Base-by-base conservation (phyloP, 257 asterid genomes). In the Capsicum chinense region DNA sequence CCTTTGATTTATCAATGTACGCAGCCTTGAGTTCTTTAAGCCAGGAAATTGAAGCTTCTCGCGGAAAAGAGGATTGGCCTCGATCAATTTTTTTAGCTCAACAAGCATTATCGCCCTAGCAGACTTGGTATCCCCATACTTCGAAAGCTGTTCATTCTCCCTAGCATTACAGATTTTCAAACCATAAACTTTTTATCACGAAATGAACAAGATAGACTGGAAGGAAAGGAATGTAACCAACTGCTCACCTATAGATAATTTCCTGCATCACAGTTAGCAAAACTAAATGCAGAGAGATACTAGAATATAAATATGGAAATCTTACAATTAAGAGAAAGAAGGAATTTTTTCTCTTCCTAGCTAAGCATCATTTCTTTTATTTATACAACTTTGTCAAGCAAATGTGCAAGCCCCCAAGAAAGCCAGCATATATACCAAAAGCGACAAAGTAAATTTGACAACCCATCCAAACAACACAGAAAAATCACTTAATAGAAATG, bases 1-100 rank as follows among this genome's bases (percentile, higher is more conserved):
- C 95, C 97, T 91, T 81, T 93, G 97, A 79, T 90, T 92, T 86
- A 92, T 89, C 68, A 93, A 84, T 3, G 91, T 87, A 78, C 93
- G 91, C 90, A 92, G 84, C 84, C 95, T 89, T 56, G 93, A 84
- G 88, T 70, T 85, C 85, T 82, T 86, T 35, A 93, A 80, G 81
- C 60, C 64, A 48, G 95, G 97, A 79, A 92, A 90, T 81, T 89
- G 90, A 84, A 92, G 95, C 86, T 92, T 93, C 57, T 92, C 93
- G 12, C 90, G 91, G 83, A 93, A 93, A 68, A 83, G 86, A 19
- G 94, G 97, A 81, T 93, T 92, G 10, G 88, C 92, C 84, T 88
- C 91, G 6, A 93, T 88, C 86, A 92, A 54, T 69, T 87, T 90
- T 89, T 90, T 90, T 37, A 93, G 84, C 67, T 90, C 91, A 87